Base-by-base conservation (phyloP, 2,329 filamentous ascomycete species). In the Colletotrichum salicis region DNA sequence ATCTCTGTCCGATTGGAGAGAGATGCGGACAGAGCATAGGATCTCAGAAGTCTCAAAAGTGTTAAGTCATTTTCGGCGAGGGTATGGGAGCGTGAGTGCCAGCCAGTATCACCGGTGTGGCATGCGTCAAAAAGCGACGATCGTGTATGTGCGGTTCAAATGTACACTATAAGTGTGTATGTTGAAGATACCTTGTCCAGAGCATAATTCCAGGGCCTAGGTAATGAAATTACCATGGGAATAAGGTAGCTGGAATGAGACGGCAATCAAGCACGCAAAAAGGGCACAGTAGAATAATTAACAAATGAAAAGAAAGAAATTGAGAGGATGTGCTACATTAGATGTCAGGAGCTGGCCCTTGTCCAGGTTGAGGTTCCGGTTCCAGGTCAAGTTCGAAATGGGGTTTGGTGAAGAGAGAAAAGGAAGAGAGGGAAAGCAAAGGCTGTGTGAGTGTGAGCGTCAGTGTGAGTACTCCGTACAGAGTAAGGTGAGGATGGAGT, bases 401-500 rank as follows among this genome's bases (percentile, higher is more conserved):
- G 41, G 60, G 48, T 31, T 48, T 63, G 58, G 37, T 19, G 27
- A 35, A 55, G 24, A 10, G 35, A 15, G 41, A 15, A 12, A 27
- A 67, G 15, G 29, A 35, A 45, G 37, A 35, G 33, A 27, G 27
- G 59, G 51, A 57, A 27, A 35, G 12, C 31, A 24, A 58, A n/a
- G 45, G 31, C 15, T 13, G 27, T 19, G 24, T 41, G 37, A 41
- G 37, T 6, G 37, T 27, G 27, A 27, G 27, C 27, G 27, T 27
- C 27, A 27, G 27, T 27, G 27, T 27, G 27, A 27, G 27, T 27
- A 27, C 27, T 27, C 27, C 27, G 27, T 27, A 27, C 2, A 4
- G 27, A 27, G 27, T 27, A 27, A 41, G 24, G 51, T 19, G 33
- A 64, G 48, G 48, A 57, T 70, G 68, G 55, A 70, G 62, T 33